Conservation (phyloP, 2,329 filamentous ascomycete species). For the Phaeophleospora eucalypticola region DNA sequence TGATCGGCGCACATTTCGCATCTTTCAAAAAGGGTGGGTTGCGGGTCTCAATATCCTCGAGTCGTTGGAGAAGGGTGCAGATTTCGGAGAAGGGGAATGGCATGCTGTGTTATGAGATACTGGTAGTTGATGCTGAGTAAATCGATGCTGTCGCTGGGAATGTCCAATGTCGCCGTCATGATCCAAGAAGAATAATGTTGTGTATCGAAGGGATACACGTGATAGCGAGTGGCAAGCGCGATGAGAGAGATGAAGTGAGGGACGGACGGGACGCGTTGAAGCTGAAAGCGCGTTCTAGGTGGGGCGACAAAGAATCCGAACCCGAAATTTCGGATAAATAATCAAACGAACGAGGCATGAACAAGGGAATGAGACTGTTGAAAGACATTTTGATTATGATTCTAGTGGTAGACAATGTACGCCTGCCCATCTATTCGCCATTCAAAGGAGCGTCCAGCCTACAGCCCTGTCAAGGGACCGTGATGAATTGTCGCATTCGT, state of each 20-base stretch:
- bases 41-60: conserved; percentile 51
- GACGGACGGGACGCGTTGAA: conserved; percentile 2
- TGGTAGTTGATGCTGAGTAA: neutral
- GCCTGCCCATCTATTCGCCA: too few species aligned
- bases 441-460: too few species aligned
- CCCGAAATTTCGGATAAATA: neutral
- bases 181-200: neutral
- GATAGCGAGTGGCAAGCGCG: conserved; percentile 1
- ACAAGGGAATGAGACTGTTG: too few species aligned
- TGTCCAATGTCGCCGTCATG: neutral
- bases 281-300: neutral
- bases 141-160: neutral
- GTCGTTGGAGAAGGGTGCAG: conserved; percentile 67
- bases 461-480: too few species aligned
- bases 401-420: too few species aligned
- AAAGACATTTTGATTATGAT: too few species aligned
- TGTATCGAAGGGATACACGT: neutral
- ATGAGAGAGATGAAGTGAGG: neutral
- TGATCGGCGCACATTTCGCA: conserved; percentile 24
- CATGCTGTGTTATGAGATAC: conserved; percentile 42
- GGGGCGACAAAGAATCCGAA: neutral
- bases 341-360: neutral
- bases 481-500: too few species aligned
- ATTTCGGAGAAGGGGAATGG: conserved; percentile 65
- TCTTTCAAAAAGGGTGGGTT: conserved; percentile 38